phyloP scores from a whole-genome alignment of 1,139 yeast genomes.

The Suhomyces bribrorum region DNA sequence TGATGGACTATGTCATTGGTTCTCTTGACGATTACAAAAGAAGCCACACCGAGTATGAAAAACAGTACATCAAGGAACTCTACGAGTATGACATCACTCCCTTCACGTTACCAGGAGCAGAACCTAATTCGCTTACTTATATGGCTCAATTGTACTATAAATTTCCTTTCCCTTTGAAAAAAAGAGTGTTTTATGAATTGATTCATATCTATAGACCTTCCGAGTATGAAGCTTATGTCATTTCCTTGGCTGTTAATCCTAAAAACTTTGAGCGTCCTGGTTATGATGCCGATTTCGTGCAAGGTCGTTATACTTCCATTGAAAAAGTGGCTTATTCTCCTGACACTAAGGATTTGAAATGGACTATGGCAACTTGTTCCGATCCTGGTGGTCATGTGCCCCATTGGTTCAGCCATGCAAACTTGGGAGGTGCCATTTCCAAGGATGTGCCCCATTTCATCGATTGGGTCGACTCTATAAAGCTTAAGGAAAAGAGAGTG shows the following conservation, averaged over 20 bases:
- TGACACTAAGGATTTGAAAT: slow-evolving; percentile 43
- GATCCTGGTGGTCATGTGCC: slow-evolving; percentile 72
- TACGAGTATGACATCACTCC: slow-evolving; percentile 24
- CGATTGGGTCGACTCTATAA: slow-evolving; percentile 39
- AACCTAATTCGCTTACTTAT: slow-evolving; percentile 17
- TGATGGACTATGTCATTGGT: slow-evolving; percentile 22
- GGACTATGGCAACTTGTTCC: slow-evolving; percentile 68
- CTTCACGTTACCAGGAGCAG: slow-evolving; percentile 14
- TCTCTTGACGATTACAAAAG: slow-evolving; percentile 20
- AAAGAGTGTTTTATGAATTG: slow-evolving; percentile 61
- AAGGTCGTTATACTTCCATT: slow-evolving; percentile 57
- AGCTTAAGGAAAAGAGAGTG: slow-evolving; percentile 5
- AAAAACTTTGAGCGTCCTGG: slow-evolving; percentile 17
- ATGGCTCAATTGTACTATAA: slow-evolving; percentile 42
- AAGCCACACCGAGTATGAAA: slow-evolving; percentile 40
- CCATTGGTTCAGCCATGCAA: slow-evolving; percentile 56
- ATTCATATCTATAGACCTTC: slow-evolving; percentile 44
- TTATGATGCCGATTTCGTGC: slow-evolving; percentile 26
- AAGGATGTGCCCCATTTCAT: slow-evolving; percentile 68
- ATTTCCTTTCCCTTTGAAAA: slow-evolving; percentile 50
- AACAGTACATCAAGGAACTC: slow-evolving; percentile 35
- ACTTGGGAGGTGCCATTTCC: slow-evolving; percentile 58
- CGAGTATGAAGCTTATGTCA: slow-evolving; percentile 44
- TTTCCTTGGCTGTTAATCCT: slow-evolving; percentile 51
- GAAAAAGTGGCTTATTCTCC: slow-evolving; percentile 50